A percentile compares a stretch with the other conserved stretches of the same genome.
Conservation (phyloP, 306 rosid genomes). For the Quercus parvula region DNA sequence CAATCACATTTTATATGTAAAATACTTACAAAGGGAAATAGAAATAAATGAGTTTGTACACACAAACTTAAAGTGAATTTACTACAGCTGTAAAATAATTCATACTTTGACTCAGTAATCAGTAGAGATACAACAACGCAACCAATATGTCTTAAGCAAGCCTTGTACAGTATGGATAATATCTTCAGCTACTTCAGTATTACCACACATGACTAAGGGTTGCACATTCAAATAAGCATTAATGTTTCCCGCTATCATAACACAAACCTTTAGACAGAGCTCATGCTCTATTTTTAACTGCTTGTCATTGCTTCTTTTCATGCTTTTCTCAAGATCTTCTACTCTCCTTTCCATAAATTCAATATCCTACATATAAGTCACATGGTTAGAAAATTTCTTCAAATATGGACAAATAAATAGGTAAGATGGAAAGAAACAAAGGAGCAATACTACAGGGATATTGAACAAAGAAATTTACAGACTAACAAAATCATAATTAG, state of each 20-base stretch:
- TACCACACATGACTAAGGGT: not conserved
- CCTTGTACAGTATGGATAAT: not conserved
- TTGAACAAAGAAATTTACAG: not conserved
- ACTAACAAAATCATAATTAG: not conserved
- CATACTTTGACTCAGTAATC: not conserved
- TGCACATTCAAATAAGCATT: not conserved
- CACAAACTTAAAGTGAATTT: not conserved
- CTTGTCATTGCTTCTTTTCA: constrained; percentile 99
- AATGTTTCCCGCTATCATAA: not conserved
- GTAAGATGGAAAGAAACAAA: not conserved
- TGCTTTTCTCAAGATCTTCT: constrained; percentile 94
- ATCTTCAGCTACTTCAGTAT: not conserved
- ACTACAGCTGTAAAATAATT: not conserved
- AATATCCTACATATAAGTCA: constrained; percentile 52
- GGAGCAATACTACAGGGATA: not conserved
- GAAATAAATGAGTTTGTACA: not conserved
- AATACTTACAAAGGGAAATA: not conserved
- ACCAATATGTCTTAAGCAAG: not conserved
- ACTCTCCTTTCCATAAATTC: constrained; percentile 79
- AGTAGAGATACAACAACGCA: not conserved
- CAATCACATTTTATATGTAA: not conserved
- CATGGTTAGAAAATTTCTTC: constrained; percentile 3
- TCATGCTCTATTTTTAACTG: constrained; percentile 87
- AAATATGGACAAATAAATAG: not conserved
- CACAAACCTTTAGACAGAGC: constrained; percentile 71